phyloP scores from a whole-genome alignment of 2,329 filamentous ascomycete species.

The Leptographium radiaticola region DNA sequence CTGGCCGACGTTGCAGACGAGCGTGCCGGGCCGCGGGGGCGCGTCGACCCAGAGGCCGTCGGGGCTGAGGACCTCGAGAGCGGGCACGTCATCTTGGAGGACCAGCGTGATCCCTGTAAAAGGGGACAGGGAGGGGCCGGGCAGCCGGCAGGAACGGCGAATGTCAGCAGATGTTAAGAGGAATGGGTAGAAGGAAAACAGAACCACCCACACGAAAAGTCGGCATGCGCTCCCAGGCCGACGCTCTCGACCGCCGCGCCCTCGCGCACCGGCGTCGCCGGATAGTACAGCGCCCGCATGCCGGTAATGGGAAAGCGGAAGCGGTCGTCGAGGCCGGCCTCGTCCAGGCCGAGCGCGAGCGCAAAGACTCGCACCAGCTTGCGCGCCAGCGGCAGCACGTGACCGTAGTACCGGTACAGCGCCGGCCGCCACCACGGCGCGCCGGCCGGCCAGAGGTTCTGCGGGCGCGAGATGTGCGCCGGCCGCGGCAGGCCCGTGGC shows the following conservation, averaged over 20 bases:
- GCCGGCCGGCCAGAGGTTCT: conserved; percentile 21
- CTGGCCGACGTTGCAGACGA: conserved; percentile 40
- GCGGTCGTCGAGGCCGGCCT: conserved; percentile 24
- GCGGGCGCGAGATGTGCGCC: conserved; percentile 15
- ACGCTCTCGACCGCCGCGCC: conserved; percentile 10
- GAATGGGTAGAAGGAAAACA: not conserved
- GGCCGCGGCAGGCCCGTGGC: conserved; percentile 6
- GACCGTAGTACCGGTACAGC: conserved; percentile 21
- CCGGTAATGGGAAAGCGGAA: conserved; percentile 21
- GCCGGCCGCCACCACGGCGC: conserved; percentile 20
- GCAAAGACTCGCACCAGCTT: conserved; percentile 12
- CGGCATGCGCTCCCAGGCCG: conserved; percentile 32
- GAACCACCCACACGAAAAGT: conserved; percentile 24
- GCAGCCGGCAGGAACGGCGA: too few relatives aligned
- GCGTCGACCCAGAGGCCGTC: conserved; percentile 24
- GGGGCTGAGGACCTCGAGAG: conserved; percentile 24
- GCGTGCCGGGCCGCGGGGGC: conserved; percentile 4
- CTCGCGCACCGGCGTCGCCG: conserved; percentile 10
- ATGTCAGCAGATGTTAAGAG: not conserved
- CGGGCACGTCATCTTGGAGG: conserved; percentile 28
- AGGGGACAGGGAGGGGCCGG: too few relatives aligned
- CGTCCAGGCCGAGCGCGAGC: conserved; percentile 11
- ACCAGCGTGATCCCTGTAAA: conserved; percentile 27
- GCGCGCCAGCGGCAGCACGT: conserved; percentile 7
- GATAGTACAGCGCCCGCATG: conserved; percentile 15